phyloP scores from a whole-genome alignment of 2,329 filamentous ascomycete species.

The Monilinia laxa region DNA sequence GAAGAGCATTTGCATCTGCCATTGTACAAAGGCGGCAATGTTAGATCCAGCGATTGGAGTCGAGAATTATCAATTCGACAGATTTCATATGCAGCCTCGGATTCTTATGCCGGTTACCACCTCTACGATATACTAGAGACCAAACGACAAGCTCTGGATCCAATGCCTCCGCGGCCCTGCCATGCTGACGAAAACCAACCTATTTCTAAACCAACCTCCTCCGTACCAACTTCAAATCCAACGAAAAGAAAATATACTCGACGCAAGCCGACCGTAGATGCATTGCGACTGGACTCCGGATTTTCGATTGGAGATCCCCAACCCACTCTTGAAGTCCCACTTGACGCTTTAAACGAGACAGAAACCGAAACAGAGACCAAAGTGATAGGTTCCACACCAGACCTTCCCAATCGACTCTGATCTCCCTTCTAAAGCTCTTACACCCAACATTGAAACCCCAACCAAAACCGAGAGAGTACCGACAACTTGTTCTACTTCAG shows the following conservation, averaged over 20 bases:
- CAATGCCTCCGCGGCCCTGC: constrained; percentile 68
- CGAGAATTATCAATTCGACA: constrained; percentile 61
- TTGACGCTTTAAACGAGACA: neutral
- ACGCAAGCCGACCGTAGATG: constrained; percentile 18
- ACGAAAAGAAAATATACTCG: constrained; percentile 15
- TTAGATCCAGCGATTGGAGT: constrained; percentile 76
- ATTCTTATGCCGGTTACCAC: constrained; percentile 77
- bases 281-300: constrained; percentile 37
- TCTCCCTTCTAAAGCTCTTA: neutral
- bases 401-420: neutral
- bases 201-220: constrained; percentile 44
- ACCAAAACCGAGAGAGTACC: neutral
- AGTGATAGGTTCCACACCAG: neutral
- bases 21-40: constrained; percentile 70
- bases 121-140: constrained; percentile 71
- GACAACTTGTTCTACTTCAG: neutral
- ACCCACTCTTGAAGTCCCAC: neutral
- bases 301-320: constrained; percentile 14
- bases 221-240: neutral
- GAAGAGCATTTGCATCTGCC: constrained; percentile 70
- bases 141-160: constrained; percentile 63
- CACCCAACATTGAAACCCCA: neutral
- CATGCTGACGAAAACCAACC: constrained; percentile 66
- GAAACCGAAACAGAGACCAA: neutral
- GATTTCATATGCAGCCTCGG: constrained; percentile 72